phyloP scores from a whole-genome alignment of 371 early-diverging fungal genomes.

The Lichtheimia ramosa region DNA sequence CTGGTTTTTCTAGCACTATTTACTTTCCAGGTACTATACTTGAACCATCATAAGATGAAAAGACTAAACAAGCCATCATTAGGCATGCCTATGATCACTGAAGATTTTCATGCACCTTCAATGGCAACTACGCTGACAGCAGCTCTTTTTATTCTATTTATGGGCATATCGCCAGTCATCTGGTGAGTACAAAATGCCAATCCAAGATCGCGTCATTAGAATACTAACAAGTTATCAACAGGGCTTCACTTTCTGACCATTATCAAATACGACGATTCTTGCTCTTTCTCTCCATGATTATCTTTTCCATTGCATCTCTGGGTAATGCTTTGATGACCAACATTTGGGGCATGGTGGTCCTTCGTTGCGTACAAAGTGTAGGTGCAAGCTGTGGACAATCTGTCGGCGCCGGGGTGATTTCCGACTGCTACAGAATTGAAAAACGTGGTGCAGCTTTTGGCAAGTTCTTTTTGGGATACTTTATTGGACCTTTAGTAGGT shows the following conservation, averaged over 20 bases:
- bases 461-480: slow-evolving; percentile 48
- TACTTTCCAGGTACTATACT: slow-evolving; percentile 20
- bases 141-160: slow-evolving; percentile 52
- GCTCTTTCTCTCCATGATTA: slow-evolving; percentile 51
- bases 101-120: slow-evolving; percentile 48
- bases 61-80: background rate
- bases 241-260: slow-evolving; percentile 59
- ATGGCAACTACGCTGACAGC: slow-evolving; percentile 56
- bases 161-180: slow-evolving; percentile 61
- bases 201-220: too few relatives aligned
- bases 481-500: slow-evolving; percentile 50
- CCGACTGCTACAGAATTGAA: slow-evolving; percentile 23
- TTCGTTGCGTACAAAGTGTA: slow-evolving; percentile 68
- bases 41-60: background rate
- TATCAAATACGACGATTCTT: slow-evolving; percentile 55
- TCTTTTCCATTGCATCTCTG: slow-evolving; percentile 64
- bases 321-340: slow-evolving; percentile 60
- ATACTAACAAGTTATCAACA: too few relatives aligned
- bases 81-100: slow-evolving; percentile 8
- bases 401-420: slow-evolving; percentile 58
- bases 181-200: slow-evolving; percentile 14
- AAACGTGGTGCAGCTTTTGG: slow-evolving; percentile 28
- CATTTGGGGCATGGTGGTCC: slow-evolving; percentile 58
- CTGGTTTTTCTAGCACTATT: slow-evolving; percentile 29
- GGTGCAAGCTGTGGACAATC: slow-evolving; percentile 64